Evolutionary conservation across 441 rosid genomes (phyloP).

Genomic region (Populus hybrid): DNA sequence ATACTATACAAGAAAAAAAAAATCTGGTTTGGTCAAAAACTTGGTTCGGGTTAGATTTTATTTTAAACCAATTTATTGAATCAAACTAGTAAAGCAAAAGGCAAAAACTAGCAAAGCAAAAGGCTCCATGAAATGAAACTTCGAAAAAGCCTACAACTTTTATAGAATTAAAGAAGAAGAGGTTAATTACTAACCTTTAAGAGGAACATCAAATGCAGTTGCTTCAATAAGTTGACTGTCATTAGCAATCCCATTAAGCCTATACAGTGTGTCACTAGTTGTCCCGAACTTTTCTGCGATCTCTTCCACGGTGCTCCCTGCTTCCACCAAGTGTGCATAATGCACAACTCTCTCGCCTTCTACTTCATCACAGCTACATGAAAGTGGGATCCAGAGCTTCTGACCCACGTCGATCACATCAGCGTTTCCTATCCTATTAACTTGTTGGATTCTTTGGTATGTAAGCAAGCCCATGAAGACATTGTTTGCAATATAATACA

Average conservation of each 20-base stretch:
- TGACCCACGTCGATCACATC: slow-evolving; percentile 29
- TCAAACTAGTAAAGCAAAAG: too few relatives aligned
- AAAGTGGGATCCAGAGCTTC: slow-evolving; percentile 49
- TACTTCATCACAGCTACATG: slow-evolving; percentile 69
- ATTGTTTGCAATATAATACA: slow-evolving; percentile 39
- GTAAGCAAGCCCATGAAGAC: slow-evolving; percentile 35
- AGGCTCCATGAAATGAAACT: too few relatives aligned
- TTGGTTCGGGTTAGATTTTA: too few relatives aligned
- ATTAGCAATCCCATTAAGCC: slow-evolving; percentile 43
- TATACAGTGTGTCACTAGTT: slow-evolving; percentile 28
- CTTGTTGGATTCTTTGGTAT: slow-evolving; percentile 25
- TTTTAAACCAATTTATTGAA: too few relatives aligned
- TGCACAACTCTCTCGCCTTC: slow-evolving; percentile 47
- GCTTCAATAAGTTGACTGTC: slow-evolving; percentile 37
- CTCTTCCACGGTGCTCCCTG: slow-evolving; percentile 35
- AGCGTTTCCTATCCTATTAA: slow-evolving; percentile 28
- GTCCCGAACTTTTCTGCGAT: slow-evolving; percentile 48
- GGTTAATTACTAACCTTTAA: slow-evolving; percentile 42
- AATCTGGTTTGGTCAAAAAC: too few relatives aligned
- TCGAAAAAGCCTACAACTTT: too few relatives aligned
- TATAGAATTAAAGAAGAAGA: not conserved
- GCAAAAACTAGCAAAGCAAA: too few relatives aligned
- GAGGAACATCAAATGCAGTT: slow-evolving; percentile 58
- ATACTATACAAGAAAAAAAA: too few relatives aligned
- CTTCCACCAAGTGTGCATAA: slow-evolving; percentile 51